These are phyloP conservation scores for Haplosporangium sp. DNA, from an alignment of 371 early-diverging fungal species.

Conservation along the genomic window DNA sequence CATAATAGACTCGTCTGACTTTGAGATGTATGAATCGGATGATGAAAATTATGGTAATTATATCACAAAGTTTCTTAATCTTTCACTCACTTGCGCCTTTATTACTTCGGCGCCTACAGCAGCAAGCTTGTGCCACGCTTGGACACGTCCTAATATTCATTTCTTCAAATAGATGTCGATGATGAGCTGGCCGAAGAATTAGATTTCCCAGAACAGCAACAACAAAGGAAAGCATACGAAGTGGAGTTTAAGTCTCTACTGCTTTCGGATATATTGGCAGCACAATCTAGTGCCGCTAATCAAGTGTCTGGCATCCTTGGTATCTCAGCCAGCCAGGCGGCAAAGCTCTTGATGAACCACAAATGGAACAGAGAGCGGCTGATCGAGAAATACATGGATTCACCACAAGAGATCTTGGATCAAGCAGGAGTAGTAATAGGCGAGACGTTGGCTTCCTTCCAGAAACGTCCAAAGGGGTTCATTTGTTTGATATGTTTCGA, in stretches of 20 bases:
- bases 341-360: constrained; percentile 82
- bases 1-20: constrained; percentile 39
- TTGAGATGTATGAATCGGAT: constrained; percentile 28
- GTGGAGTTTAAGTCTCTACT: constrained; percentile 76
- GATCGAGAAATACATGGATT: constrained; percentile 90
- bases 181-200: constrained; percentile 60
- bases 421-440: constrained; percentile 81
- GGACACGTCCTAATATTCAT: background rate
- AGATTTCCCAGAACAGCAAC: constrained; percentile 53
- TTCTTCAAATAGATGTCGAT: constrained; percentile 41
- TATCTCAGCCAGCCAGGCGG: constrained; percentile 67
- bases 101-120: too few relatives aligned
- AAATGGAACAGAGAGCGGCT: constrained; percentile 95
- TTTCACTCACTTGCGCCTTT: too few relatives aligned
- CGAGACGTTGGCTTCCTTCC: constrained; percentile 32
- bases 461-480: constrained; percentile 63
- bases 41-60: constrained; percentile 36
- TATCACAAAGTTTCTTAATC: too few relatives aligned
- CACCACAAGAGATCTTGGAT: constrained; percentile 72
- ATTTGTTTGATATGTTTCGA: constrained; percentile 92
- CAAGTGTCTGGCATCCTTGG: constrained; percentile 78
- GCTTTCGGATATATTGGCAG: constrained; percentile 59
- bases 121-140: too few relatives aligned
- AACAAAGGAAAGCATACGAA: constrained; percentile 69
- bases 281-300: constrained; percentile 64